Evolutionary conservation across 78 protist genomes (phyloP).

Genomic region (Dictyostelium purpureum): DNA sequence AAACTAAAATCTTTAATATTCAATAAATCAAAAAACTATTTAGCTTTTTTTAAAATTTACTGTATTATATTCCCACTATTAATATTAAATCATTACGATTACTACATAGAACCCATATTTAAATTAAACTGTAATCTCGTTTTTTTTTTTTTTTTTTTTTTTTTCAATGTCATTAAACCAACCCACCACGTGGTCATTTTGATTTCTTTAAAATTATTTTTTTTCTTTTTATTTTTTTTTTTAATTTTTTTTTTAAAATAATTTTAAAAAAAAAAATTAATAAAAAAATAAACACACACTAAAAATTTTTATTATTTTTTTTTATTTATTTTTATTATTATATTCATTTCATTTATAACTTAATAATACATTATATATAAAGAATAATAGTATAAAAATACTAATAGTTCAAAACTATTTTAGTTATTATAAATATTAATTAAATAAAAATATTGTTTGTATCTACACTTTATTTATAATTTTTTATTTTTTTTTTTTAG

Average conservation of each 20-base stretch:
- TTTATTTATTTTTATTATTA: too few species aligned
- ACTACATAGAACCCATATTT: too few species aligned
- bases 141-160: neutral
- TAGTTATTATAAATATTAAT: too few species aligned
- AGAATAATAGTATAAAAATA: too few species aligned
- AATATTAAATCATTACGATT: too few species aligned
- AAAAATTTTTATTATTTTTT: too few species aligned
- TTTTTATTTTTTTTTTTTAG: neutral
- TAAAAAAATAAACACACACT: neutral
- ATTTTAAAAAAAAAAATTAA: neutral
- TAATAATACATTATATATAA: too few species aligned
- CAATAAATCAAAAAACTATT: neutral
- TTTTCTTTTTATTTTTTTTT: neutral
- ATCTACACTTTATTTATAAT: too few species aligned
- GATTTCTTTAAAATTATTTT: neutral
- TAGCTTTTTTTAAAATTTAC: neutral
- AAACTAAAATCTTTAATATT: neutral
- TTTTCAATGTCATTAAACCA: neutral
- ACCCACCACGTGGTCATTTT: neutral
- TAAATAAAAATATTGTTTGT: too few species aligned
- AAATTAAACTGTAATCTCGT: neutral
- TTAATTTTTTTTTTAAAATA: neutral
- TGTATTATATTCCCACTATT: neutral
- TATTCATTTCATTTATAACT: too few species aligned
- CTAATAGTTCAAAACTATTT: too few species aligned